Base-by-base conservation (phyloP, 192 early-diverging fungal species). In the Coemansia sp. region DNA sequence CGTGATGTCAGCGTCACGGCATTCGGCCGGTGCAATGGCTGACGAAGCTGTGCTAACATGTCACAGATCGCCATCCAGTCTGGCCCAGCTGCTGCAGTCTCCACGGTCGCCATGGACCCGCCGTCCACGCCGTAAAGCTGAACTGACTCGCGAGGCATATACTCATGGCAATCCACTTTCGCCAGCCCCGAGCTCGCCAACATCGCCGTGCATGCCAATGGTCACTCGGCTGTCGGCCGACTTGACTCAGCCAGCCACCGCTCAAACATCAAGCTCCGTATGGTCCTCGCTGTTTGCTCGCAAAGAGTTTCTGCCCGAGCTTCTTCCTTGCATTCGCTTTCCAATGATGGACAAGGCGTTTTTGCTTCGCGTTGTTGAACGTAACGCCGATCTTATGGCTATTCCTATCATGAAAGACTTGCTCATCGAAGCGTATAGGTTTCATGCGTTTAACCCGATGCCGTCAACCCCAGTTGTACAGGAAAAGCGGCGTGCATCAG, bases 361-460 rank as follows among this genome's bases (percentile, higher is more conserved):
- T 69, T 22, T 74, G 66, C 72, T 81, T 21, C 72, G 59, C 12
- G 70, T 69, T 10, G 78, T 81, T 1, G 78, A 81, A 49, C 66
- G 72, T 27, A 72, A 75, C 22, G 11, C 72, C 5, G 73, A 81
- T 10, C 65, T 75, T 3, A 75, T 81, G 72, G 72, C 72, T 12
- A 61, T 75, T 54, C 72, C 72, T 10, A 22, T 74, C 14, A 81
- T 81, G 78, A 81, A 81, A 45, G 73, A 74, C 47, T 37, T 81
- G 68, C 72, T 81, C 17, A 81, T 81, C 52, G 78, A 81, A 47
- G 78, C 78, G 2, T 81, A 81, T 58, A 56, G 78, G n/a, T 75
- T 72, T 41, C 78, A 81, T 22, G 78, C 78, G 2, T 81, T 81
- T 32, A 81, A 81, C 39, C 76, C 76, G 1, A 54, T 62, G 4